Evolutionary conservation across 768 basidiomycete species (phyloP).

Genomic region (Lepiota subincarnata): DNA sequence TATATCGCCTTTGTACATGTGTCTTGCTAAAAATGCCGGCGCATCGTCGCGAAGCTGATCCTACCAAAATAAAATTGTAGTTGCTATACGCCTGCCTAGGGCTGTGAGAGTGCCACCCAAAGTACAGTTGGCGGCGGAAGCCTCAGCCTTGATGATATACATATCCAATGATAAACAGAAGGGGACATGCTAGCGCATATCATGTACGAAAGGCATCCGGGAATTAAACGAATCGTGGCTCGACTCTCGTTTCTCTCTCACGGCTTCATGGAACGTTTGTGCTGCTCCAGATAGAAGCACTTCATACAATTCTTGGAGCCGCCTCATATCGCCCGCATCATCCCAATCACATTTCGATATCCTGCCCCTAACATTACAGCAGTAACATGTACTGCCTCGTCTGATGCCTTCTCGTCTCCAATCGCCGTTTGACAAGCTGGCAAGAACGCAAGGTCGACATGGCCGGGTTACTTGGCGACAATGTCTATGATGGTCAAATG

Average conservation of each 20-base stretch:
- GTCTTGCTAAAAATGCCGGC: too few species aligned
- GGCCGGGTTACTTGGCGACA: conserved; percentile 14
- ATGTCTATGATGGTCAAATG: conserved; percentile 15
- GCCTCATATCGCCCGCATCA: conserved; percentile 37
- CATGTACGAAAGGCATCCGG: conserved; percentile 20
- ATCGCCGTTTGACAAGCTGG: conserved; percentile 37
- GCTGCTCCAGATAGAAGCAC: conserved; percentile 6
- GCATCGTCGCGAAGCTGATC: too few species aligned
- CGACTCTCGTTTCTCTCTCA: conserved; percentile 10
- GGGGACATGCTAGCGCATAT: too few species aligned
- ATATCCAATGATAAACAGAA: background rate
- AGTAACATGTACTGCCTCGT: conserved; percentile 29
- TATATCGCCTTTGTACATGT: too few species aligned
- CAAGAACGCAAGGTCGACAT: conserved; percentile 30
- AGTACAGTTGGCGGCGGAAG: too few species aligned
- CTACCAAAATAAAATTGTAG: too few species aligned
- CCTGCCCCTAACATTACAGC: conserved; percentile 31
- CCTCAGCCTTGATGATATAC: background rate
- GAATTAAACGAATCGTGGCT: conserved; percentile 3
- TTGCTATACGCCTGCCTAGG: too few species aligned
- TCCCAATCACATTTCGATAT: conserved; percentile 27
- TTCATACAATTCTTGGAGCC: conserved; percentile 1
- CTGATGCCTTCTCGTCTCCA: conserved; percentile 19
- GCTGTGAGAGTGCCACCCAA: too few species aligned
- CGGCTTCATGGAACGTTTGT: conserved; percentile 17